Evolutionary conservation across 2,329 filamentous ascomycete species (phyloP).

Genomic region (Exophiala calicioides): DNA sequence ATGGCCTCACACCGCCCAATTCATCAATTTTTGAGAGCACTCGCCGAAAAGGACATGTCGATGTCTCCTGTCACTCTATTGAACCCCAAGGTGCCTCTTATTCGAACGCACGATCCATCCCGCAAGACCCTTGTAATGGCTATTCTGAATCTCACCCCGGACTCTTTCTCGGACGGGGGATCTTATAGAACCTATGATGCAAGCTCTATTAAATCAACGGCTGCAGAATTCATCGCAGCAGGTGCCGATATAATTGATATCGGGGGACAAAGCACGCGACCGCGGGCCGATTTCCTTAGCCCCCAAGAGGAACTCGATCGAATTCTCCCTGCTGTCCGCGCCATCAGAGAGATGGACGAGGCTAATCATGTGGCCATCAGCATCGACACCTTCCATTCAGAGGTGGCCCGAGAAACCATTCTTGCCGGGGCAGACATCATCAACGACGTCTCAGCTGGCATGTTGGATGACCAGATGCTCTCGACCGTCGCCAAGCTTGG

Average conservation of each 20-base stretch:
- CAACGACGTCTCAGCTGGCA: slow-evolving; percentile 88
- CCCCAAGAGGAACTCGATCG: slow-evolving; percentile 73
- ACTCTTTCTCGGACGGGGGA: slow-evolving; percentile 95
- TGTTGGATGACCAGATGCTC: slow-evolving; percentile 79
- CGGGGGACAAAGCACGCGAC: slow-evolving; percentile 89
- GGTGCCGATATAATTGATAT: slow-evolving; percentile 88
- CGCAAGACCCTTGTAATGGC: slow-evolving; percentile 82
- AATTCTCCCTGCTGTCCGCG: slow-evolving; percentile 74
- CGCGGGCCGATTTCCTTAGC: slow-evolving; percentile 68
- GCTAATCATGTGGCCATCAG: slow-evolving; percentile 70
- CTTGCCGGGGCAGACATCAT: slow-evolving; percentile 83
- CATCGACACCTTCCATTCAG: slow-evolving; percentile 88
- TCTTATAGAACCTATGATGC: slow-evolving; percentile 55
- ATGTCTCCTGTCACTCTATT: slow-evolving; percentile 41
- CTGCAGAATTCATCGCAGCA: slow-evolving; percentile 62
- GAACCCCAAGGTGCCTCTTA: slow-evolving; percentile 46
- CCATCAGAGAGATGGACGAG: slow-evolving; percentile 64
- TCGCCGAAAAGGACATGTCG: slow-evolving; percentile 46
- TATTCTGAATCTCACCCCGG: slow-evolving; percentile 90
- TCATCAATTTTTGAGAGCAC: slow-evolving; percentile 29
- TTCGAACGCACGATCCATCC: slow-evolving; percentile 58
- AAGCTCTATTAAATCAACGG: slow-evolving; percentile 56
- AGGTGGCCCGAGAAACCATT: slow-evolving; percentile 75
- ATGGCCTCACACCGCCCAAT: slow-evolving; percentile 10
- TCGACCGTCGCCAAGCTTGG: slow-evolving; percentile 73